Percentiles rank a stretch among this genome's conserved stretches.
Evolutionary conservation across 1,139 yeast species (phyloP).

Genomic region (Pichia cactophila): DNA sequence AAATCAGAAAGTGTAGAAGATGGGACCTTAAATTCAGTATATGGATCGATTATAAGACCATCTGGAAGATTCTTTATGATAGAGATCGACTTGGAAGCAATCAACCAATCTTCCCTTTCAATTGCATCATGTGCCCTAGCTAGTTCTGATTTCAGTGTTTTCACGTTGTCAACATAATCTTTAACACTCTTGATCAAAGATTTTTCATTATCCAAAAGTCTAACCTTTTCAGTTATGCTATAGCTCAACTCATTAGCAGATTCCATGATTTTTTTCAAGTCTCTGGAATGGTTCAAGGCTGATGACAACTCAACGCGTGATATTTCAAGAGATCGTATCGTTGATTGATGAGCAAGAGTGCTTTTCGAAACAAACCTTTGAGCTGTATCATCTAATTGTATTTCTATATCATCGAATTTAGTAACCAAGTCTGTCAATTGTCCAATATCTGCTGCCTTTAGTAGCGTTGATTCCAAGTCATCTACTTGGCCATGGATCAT

Average conservation of each 20-base stretch:
- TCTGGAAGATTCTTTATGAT: slow-evolving; percentile 48
- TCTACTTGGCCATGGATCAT: not conserved
- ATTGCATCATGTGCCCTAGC: slow-evolving; percentile 64
- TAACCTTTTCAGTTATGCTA: slow-evolving; percentile 60
- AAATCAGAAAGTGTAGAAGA: slow-evolving; percentile 80
- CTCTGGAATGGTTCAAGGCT: slow-evolving; percentile 32
- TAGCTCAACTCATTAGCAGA: slow-evolving; percentile 61
- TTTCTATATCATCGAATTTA: slow-evolving; percentile 20
- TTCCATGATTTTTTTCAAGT: slow-evolving; percentile 44
- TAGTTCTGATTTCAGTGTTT: slow-evolving; percentile 54
- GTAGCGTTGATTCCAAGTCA: slow-evolving; percentile 6
- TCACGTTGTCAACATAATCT: slow-evolving; percentile 58
- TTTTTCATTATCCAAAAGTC: slow-evolving; percentile 65
- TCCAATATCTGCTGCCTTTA: slow-evolving; percentile 16
- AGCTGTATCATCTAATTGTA: slow-evolving; percentile 20
- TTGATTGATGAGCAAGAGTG: slow-evolving; percentile 20
- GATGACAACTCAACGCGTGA: slow-evolving; percentile 39
- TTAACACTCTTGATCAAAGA: slow-evolving; percentile 58
- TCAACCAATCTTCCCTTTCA: slow-evolving; percentile 59
- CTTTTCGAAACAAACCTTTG: slow-evolving; percentile 16
- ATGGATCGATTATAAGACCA: slow-evolving; percentile 51
- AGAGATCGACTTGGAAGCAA: slow-evolving; percentile 60
- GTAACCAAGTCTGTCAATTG: slow-evolving; percentile 18
- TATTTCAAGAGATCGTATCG: slow-evolving; percentile 24
- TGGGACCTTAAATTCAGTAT: slow-evolving; percentile 82